phyloP scores from a whole-genome alignment of 2,329 filamentous ascomycete species.

The Rhynchosporium agropyri region DNA sequence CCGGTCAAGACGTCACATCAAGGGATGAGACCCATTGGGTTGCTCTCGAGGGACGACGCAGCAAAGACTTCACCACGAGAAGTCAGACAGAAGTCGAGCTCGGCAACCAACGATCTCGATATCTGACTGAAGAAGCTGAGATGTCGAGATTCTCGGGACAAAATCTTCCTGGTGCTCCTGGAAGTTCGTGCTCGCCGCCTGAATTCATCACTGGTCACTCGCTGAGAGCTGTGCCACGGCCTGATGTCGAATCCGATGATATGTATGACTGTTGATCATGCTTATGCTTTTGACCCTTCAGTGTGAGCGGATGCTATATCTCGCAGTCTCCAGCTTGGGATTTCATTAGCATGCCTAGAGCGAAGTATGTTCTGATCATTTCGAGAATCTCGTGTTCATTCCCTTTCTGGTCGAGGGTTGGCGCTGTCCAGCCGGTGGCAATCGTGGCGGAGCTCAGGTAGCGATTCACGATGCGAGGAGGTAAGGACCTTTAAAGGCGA shows the following conservation, averaged over 20 bases:
- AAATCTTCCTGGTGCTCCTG: constrained; percentile 2
- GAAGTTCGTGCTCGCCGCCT: constrained; percentile 2
- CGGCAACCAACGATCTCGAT: not conserved
- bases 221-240: not conserved
- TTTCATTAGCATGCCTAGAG: too few species aligned
- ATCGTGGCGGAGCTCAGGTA: too few species aligned
- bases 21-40: not conserved
- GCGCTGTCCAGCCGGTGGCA: too few species aligned
- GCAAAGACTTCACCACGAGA: not conserved
- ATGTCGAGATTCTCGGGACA: constrained; percentile 6
- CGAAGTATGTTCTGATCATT: too few species aligned
- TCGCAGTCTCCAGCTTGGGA: too few species aligned
- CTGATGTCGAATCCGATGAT: not conserved
- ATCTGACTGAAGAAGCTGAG: constrained; percentile 4
- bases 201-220: not conserved
- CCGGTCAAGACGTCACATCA: not conserved
- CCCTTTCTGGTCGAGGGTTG: too few species aligned
- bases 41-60: not conserved
- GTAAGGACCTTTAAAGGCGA: too few species aligned
- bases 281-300: not conserved
- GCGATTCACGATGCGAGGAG: too few species aligned
- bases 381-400: too few species aligned
- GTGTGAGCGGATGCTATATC: too few species aligned
- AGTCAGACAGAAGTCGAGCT: constrained; percentile 3
- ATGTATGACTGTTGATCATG: not conserved